Conservation (phyloP, 2,329 filamentous ascomycete genomes). For the Alternaria dauci region DNA sequence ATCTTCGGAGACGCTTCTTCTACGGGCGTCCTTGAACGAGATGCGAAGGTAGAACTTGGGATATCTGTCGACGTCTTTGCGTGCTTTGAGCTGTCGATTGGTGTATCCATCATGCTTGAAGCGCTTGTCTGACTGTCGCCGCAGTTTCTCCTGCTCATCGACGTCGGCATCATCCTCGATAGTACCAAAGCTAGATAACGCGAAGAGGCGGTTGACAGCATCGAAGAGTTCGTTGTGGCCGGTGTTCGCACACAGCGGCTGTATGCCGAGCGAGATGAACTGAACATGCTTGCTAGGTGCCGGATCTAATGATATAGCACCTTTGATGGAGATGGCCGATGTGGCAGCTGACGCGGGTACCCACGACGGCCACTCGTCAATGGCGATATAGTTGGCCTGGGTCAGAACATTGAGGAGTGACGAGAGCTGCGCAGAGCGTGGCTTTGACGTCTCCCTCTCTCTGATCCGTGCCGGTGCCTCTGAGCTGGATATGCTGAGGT, state of each 20-base stretch:
- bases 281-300: constrained; percentile 76
- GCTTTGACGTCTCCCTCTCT: constrained; percentile 3
- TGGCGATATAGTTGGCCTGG: constrained; percentile 71
- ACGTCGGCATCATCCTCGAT: constrained; percentile 57
- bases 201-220: constrained; percentile 79
- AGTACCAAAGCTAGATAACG: constrained; percentile 77
- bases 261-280: constrained; percentile 81
- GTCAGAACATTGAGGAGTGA: constrained; percentile 60
- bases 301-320: constrained; percentile 75
- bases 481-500: constrained; percentile 30
- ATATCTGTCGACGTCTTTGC: constrained; percentile 79
- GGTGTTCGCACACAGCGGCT: constrained; percentile 66
- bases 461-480: neutral
- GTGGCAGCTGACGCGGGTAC: constrained; percentile 73
- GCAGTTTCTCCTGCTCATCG: constrained; percentile 50
- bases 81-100: constrained; percentile 61
- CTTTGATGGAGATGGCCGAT: constrained; percentile 68
- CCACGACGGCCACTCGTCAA: constrained; percentile 67
- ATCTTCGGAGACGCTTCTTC: constrained; percentile 26
- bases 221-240: constrained; percentile 75
- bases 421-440: constrained; percentile 30
- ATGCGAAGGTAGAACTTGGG: constrained; percentile 89
- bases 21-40: constrained; percentile 45
- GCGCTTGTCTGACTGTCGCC: constrained; percentile 49
- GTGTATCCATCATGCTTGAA: constrained; percentile 61